phyloP scores from a whole-genome alignment of 2,329 filamentous ascomycete genomes.

The Ophiocordyceps australis region DNA sequence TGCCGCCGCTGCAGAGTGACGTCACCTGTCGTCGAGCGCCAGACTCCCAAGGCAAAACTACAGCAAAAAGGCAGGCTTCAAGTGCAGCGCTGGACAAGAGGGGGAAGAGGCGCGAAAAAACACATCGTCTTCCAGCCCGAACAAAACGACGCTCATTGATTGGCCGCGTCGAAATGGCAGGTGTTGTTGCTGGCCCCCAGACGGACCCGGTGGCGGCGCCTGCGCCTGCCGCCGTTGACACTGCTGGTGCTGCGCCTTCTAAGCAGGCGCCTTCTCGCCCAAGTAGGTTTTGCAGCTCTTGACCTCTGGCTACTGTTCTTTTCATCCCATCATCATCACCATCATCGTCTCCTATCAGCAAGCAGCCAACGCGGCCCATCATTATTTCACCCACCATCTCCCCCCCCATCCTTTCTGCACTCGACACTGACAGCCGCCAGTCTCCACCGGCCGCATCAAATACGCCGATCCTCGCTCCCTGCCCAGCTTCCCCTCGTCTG shows the following conservation, averaged over 20 bases:
- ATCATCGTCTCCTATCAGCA: too few relatives aligned
- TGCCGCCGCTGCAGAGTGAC: too few relatives aligned
- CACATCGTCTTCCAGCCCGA: too few relatives aligned
- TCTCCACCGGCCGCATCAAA: too few relatives aligned
- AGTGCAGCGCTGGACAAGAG: too few relatives aligned
- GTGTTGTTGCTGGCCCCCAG: conserved; percentile 1
- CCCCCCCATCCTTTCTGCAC: conserved; percentile 1
- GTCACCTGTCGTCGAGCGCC: too few relatives aligned
- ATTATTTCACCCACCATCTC: neutral
- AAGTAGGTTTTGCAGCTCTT: neutral
- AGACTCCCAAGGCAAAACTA: too few relatives aligned
- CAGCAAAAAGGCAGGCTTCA: too few relatives aligned
- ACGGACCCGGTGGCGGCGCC: conserved; percentile 1
- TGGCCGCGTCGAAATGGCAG: conserved; percentile 1
- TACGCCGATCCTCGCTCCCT: conserved; percentile 57
- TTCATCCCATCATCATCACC: neutral
- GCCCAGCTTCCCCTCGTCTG: conserved; percentile 54
- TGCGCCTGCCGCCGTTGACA: neutral
- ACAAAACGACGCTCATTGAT: too few relatives aligned
- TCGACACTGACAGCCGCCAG: conserved; percentile 12
- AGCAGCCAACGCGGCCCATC: neutral
- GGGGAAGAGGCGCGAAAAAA: too few relatives aligned
- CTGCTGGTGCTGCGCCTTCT: neutral
- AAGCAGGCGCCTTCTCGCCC: too few relatives aligned
- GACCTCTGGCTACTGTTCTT: too few relatives aligned